These are phyloP conservation scores for Fistulinella prunicolor DNA, from an alignment of 768 basidiomycete genomes.

Conservation along the genomic window DNA sequence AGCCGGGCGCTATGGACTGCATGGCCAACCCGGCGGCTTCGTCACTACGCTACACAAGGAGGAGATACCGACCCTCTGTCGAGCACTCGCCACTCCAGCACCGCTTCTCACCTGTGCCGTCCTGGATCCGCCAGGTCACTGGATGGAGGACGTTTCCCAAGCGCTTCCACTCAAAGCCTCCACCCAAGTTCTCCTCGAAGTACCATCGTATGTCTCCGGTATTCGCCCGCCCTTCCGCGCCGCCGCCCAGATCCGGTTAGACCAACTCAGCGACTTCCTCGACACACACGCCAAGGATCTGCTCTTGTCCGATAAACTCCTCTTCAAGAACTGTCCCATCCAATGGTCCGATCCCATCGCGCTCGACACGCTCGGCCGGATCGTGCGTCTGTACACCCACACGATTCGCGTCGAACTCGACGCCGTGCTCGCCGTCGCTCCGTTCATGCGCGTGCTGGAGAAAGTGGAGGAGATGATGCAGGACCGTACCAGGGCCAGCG, in stretches of 20 bases:
- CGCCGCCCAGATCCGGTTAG: slow-evolving; percentile 20
- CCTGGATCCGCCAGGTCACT: slow-evolving; percentile 33
- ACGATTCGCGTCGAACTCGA: slow-evolving; percentile 22
- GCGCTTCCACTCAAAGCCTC: slow-evolving; percentile 44
- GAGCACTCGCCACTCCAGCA: slow-evolving; percentile 52
- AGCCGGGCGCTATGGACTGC: slow-evolving; percentile 84
- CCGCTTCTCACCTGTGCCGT: slow-evolving; percentile 52
- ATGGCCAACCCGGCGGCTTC: slow-evolving; percentile 54
- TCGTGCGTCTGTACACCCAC: slow-evolving; percentile 35
- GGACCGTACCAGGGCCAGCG: not conserved
- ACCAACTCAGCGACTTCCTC: slow-evolving; percentile 40
- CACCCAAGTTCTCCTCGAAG: slow-evolving; percentile 45
- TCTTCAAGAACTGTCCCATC: slow-evolving; percentile 49
- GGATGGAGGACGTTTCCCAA: slow-evolving; percentile 30
- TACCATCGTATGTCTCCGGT: slow-evolving; percentile 45
- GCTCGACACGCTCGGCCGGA: slow-evolving; percentile 17
- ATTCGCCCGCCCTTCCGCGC: slow-evolving; percentile 45
- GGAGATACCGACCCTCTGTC: slow-evolving; percentile 60
- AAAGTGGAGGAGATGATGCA: slow-evolving; percentile 26
- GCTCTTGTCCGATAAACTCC: slow-evolving; percentile 42
- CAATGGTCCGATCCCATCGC: slow-evolving; percentile 23
- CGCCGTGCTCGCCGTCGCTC: slow-evolving; percentile 18
- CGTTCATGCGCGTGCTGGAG: slow-evolving; percentile 21
- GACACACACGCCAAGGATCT: slow-evolving; percentile 39
- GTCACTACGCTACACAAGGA: slow-evolving; percentile 66